Base-by-base conservation (phyloP, 2,329 filamentous ascomycete species). In the Phaeosphaeriaceae sp. region DNA sequence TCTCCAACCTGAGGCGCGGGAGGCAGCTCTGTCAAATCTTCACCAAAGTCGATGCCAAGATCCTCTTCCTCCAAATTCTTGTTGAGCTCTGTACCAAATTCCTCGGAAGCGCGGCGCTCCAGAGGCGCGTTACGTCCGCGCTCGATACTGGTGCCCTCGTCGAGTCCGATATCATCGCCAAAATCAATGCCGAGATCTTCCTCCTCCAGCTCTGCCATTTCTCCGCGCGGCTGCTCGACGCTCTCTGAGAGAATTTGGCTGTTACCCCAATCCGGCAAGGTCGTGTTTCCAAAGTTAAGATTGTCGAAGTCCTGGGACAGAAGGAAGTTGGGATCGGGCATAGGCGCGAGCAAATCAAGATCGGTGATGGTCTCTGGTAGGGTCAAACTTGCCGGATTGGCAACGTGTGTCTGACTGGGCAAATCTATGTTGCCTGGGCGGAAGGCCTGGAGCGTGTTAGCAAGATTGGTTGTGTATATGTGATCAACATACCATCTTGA, bases 351-450 rank as follows among this genome's bases (percentile, higher is more conserved):
- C 22, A 97, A 85, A 74, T 99, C 95, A 60, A 95, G 91, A 62
- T 96, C 93, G 11, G 95, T 98, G 66, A 99, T 91, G 53, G 90
- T 89, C 81, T 99, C 95, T 7, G 93, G 93, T 54, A 99, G 85
- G 71, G 94, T 91, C 63, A 98, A 86, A 25, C 92, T 90, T 75
- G 93, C 92, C 49, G 93, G 90, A 69, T 93, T 93, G 27, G 91
- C 90, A 63, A 91, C 85, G 70, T 92, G 89, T 17, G 94, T 79
- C 54, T 83, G 84, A 51, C 88, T 86, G n/a, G 93, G 92, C 69
- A 98, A 86, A 78, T 99, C 95, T 75, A 98, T 96, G 80, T 97
- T 97, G 65, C 94, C 94, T 48, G 94, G 92, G 59, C 93, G 91
- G 81, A 98, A 99, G 44, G 95, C 94, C 94, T 57, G 31, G 20